Evolutionary conservation across 345 rosid species (phyloP).

Genomic region (Clarkia xantiana): DNA sequence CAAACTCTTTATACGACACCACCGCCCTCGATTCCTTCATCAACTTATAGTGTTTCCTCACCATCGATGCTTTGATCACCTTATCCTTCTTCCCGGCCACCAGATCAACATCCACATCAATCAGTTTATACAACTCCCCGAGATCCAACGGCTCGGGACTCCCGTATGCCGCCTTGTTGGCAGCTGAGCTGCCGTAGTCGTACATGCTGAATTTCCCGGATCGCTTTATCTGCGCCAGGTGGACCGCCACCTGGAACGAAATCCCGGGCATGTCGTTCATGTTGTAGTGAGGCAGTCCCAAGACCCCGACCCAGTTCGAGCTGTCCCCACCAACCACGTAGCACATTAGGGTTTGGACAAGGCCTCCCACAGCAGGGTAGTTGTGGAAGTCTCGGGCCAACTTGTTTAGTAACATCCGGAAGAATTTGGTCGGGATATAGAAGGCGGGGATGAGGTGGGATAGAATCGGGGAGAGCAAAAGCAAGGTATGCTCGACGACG

Average conservation of each 20-base stretch:
- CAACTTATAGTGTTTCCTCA: slow-evolving; percentile 54
- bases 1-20: slow-evolving; percentile 56
- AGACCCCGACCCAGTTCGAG: slow-evolving; percentile 92
- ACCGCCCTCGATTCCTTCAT: slow-evolving; percentile 66
- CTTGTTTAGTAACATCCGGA: slow-evolving; percentile 86
- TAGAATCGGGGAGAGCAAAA: slow-evolving; percentile 47
- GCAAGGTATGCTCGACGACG: slow-evolving; percentile 39
- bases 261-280: slow-evolving; percentile 99
- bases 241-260: slow-evolving; percentile 60
- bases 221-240: slow-evolving; percentile 82
- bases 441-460: slow-evolving; percentile 57
- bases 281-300: slow-evolving; percentile 88
- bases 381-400: slow-evolving; percentile 89
- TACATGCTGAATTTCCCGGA: slow-evolving; percentile 61
- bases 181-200: slow-evolving; percentile 54
- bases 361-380: slow-evolving; percentile 92
- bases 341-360: slow-evolving; percentile 85
- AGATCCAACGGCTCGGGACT: slow-evolving; percentile 75
- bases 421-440: slow-evolving; percentile 90
- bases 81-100: slow-evolving; percentile 81
- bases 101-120: slow-evolving; percentile 67
- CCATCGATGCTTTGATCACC: slow-evolving; percentile 74
- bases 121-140: slow-evolving; percentile 48
- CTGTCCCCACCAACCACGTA: slow-evolving; percentile 87
- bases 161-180: slow-evolving; percentile 61